phyloP scores from a whole-genome alignment of 805 yeast genomes.

The Torulaspora maleeae region DNA sequence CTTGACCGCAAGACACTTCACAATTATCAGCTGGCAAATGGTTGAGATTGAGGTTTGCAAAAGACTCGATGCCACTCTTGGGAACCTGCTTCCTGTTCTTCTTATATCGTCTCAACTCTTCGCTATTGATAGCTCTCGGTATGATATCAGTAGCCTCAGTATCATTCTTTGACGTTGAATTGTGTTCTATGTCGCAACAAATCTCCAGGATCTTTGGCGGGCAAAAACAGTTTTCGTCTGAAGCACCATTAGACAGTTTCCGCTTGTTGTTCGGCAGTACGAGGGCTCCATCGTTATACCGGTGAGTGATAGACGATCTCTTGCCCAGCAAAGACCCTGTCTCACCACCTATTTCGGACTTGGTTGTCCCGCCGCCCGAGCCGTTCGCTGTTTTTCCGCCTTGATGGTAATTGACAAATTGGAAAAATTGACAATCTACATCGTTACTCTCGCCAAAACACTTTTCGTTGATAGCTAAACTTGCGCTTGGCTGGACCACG shows the following conservation, averaged over 20 bases:
- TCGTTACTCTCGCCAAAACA: neutral
- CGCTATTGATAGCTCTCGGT: conserved; percentile 1
- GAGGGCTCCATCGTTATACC: conserved; percentile 17
- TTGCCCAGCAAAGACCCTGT: neutral
- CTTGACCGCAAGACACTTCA: conserved; percentile 13
- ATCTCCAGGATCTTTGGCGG: conserved; percentile 40
- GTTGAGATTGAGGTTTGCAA: neutral
- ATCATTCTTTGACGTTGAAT: neutral
- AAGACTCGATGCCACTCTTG: neutral
- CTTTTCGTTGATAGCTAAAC: neutral
- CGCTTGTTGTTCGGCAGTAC: conserved; percentile 21
- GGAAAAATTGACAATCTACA: conserved; percentile 40
- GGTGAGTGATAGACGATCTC: neutral
- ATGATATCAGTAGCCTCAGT: neutral
- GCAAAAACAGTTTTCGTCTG: conserved; percentile 28
- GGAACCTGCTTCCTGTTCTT: neutral
- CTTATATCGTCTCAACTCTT: conserved; percentile 6
- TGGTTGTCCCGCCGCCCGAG: neutral
- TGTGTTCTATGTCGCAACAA: conserved; percentile 39
- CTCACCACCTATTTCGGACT: neutral
- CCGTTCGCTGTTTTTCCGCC: neutral
- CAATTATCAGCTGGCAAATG: conserved; percentile 23
- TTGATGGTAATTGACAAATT: conserved; percentile 39
- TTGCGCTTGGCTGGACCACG: neutral
- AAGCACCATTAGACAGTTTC: conserved; percentile 4